A percentile compares a stretch with the other conserved stretches of the same genome.
Conservation (phyloP, 2,329 filamentous ascomycete species). For the Diaporthe sp. region DNA sequence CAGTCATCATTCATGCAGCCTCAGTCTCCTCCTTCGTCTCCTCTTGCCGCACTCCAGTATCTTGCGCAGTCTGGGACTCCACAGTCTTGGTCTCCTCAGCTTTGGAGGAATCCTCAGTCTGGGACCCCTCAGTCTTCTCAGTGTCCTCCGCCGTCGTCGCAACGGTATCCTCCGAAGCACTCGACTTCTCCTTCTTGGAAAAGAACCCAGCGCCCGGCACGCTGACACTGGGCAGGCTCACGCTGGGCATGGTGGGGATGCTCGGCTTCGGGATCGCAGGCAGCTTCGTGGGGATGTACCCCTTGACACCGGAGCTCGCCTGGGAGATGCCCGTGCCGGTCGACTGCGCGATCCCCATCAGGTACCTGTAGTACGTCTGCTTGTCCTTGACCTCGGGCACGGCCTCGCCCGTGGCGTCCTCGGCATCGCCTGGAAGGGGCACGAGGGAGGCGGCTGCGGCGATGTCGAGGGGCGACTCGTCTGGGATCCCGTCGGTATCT, state of each 20-base stretch:
- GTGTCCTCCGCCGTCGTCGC: not conserved
- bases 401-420: conserved; percentile 49
- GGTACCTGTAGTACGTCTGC: conserved; percentile 62
- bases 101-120: not conserved
- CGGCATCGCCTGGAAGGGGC: conserved; percentile 60
- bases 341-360: conserved; percentile 64
- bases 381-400: conserved; percentile 51
- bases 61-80: not conserved
- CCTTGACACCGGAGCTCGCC: conserved; percentile 60
- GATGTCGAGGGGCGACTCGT: conserved; percentile 67
- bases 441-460: conserved; percentile 66
- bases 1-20: not conserved
- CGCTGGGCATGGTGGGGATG: conserved; percentile 46
- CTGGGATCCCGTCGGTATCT: conserved; percentile 50
- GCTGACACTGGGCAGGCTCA: conserved; percentile 43
- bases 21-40: not conserved
- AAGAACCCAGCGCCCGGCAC: conserved; percentile 38
- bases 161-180: conserved; percentile 14
- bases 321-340: conserved; percentile 57
- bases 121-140: not conserved
- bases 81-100: not conserved
- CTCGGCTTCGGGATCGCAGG: conserved; percentile 52
- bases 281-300: conserved; percentile 61
- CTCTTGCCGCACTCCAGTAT: not conserved
- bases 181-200: conserved; percentile 41